These are phyloP conservation scores for Diaporthe sp. DNA, from an alignment of 2,329 filamentous ascomycete species.

Conservation along the genomic window DNA sequence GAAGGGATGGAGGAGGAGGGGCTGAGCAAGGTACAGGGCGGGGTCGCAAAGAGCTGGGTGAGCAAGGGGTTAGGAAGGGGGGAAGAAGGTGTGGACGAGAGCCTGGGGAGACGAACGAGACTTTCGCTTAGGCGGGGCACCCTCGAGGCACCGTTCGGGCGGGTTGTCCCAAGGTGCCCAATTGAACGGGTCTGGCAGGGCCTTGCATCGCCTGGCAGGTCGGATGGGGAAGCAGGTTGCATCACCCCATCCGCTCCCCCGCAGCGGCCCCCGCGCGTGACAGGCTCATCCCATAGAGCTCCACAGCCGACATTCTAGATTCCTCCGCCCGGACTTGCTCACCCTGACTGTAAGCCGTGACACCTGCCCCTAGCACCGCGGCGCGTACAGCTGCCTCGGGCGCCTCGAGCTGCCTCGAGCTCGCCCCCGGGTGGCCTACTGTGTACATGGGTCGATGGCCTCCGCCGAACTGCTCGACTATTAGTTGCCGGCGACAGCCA, in stretches of 20 bases:
- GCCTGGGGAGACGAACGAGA: neutral
- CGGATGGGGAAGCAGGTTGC: constrained; percentile 16
- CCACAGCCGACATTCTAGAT: constrained; percentile 35
- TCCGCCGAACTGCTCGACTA: constrained; percentile 15
- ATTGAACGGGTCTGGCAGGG: neutral
- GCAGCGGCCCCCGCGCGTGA: constrained; percentile 34
- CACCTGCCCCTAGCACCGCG: neutral
- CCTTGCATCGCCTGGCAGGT: constrained; percentile 3
- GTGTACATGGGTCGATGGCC: constrained; percentile 5
- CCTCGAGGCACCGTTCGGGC: constrained; percentile 14
- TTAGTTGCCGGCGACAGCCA: constrained; percentile 12
- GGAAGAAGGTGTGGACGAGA: neutral
- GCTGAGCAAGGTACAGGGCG: constrained; percentile 3
- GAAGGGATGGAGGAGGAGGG: neutral
- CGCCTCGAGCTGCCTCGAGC: neutral
- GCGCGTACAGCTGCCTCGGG: neutral
- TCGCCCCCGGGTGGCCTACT: neutral
- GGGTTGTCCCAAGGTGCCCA: neutral
- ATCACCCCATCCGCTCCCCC: constrained; percentile 36
- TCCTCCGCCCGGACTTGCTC: constrained; percentile 16
- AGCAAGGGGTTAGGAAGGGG: neutral
- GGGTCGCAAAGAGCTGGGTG: neutral
- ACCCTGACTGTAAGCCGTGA: constrained; percentile 13
- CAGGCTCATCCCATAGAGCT: constrained; percentile 38
- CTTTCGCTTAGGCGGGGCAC: constrained; percentile 11